Evolutionary conservation across 2,329 filamentous ascomycete species (phyloP).

Genomic region (Fusarium pseudograminearum): DNA sequence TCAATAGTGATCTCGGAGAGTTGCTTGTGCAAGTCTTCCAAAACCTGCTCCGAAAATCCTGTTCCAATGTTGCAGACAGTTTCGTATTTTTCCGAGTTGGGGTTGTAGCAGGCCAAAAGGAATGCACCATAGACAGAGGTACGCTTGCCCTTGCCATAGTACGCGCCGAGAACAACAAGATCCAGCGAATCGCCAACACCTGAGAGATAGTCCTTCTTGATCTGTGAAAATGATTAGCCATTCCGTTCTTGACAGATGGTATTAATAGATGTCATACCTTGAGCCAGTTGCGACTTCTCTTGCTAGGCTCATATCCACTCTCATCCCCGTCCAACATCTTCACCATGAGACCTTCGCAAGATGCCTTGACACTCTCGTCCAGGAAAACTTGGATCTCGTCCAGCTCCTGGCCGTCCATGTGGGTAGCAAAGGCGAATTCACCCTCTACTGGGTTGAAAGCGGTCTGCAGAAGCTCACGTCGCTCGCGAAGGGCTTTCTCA

Average conservation of each 20-base stretch:
- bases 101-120: slow-evolving; percentile 93
- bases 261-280: slow-evolving; percentile 69
- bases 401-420: slow-evolving; percentile 86
- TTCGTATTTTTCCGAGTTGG: slow-evolving; percentile 83
- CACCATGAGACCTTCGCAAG: slow-evolving; percentile 98
- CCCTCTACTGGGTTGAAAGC: slow-evolving; percentile 85
- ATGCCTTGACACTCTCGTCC: slow-evolving; percentile 94
- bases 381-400: slow-evolving; percentile 94
- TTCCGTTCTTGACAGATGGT: slow-evolving; percentile 66
- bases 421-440: slow-evolving; percentile 91
- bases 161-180: slow-evolving; percentile 93
- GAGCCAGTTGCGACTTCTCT: slow-evolving; percentile 97
- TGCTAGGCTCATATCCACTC: slow-evolving; percentile 95
- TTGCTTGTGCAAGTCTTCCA: slow-evolving; percentile 85
- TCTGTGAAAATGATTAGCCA: slow-evolving; percentile 60
- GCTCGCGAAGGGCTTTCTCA: slow-evolving; percentile 85
- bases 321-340: slow-evolving; percentile 97
- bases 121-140: slow-evolving; percentile 97
- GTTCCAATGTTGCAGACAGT: slow-evolving; percentile 99
- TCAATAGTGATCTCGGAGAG: slow-evolving; percentile 86
- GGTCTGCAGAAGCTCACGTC: slow-evolving; percentile 77
- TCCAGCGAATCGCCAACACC: slow-evolving; percentile 96
- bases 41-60: slow-evolving; percentile 92
- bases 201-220: slow-evolving; percentile 97
- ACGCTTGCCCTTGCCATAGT: slow-evolving; percentile 93